Conservation (phyloP, 331 rosid species). For the Quercus phellos region DNA sequence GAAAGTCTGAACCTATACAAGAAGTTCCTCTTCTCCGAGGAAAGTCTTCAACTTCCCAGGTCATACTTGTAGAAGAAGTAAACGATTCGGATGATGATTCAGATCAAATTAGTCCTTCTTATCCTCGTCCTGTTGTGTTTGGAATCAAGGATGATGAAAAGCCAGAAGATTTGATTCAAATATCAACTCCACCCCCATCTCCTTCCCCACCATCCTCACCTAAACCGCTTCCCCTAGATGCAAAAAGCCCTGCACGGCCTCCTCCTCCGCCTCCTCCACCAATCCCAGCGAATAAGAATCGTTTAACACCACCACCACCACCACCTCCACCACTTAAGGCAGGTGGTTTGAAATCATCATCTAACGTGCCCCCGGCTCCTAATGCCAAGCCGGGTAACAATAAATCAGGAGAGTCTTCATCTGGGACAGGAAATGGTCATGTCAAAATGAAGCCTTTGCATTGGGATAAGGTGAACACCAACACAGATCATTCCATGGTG, state of each 20-base stretch:
- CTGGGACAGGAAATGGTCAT: constrained; percentile 29
- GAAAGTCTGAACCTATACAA: constrained; percentile 29
- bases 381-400: neutral
- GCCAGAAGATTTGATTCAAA: constrained; percentile 14
- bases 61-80: constrained; percentile 32
- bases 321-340: constrained; percentile 37
- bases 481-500: constrained; percentile 85
- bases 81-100: neutral
- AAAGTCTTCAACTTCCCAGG: constrained; percentile 65
- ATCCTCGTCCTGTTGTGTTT: neutral
- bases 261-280: constrained; percentile 36
- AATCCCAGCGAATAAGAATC: neutral
- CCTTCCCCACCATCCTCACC: neutral
- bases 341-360: constrained; percentile 26
- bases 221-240: neutral
- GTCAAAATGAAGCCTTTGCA: constrained; percentile 80
- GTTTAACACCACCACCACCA: neutral
- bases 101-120: constrained; percentile 8
- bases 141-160: constrained; percentile 14
- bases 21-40: constrained; percentile 76
- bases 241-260: constrained; percentile 18
- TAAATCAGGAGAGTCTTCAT: constrained; percentile 27
- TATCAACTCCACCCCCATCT: neutral
- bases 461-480: constrained; percentile 84
- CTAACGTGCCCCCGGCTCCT: constrained; percentile 45